Evolutionary conservation across 2,329 filamentous ascomycete genomes (phyloP).

Genomic region (Colletotrichum zoysiae): DNA sequence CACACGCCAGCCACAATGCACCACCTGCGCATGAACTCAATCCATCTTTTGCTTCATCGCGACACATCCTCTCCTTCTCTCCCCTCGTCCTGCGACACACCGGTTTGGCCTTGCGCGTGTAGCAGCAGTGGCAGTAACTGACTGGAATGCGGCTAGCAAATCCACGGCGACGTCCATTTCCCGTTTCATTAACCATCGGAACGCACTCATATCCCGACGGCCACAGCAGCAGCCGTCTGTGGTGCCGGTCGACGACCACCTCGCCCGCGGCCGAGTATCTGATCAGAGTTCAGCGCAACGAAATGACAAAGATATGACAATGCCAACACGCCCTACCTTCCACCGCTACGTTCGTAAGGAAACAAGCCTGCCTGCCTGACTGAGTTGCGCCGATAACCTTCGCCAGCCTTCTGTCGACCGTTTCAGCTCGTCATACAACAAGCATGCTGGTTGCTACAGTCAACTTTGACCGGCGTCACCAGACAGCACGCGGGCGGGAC

Average conservation of each 20-base stretch:
- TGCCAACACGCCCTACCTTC: background rate
- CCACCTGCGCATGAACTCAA: conserved; percentile 27
- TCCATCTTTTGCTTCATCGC: conserved; percentile 4
- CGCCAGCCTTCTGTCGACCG: conserved; percentile 17
- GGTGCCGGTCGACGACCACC: background rate
- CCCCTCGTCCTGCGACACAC: background rate
- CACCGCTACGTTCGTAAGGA: background rate
- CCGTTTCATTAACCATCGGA: background rate
- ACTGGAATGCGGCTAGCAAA: background rate
- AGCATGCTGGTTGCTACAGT: conserved; percentile 21
- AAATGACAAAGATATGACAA: conserved; percentile 31
- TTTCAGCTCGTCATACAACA: conserved; percentile 35
- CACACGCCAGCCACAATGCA: conserved; percentile 2
- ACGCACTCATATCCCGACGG: background rate
- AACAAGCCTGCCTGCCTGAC: background rate
- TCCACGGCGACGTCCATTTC: background rate
- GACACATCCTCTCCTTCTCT: background rate
- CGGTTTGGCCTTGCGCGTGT: background rate
- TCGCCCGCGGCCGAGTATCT: background rate
- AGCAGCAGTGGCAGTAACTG: background rate
- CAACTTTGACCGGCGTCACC: conserved; percentile 9
- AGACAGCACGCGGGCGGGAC: conserved; percentile 19
- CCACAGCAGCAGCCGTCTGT: too few species aligned
- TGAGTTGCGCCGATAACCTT: conserved; percentile 31
- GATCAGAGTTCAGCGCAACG: conserved; percentile 3